A percentile compares a stretch with the other conserved stretches of the same genome.
phyloP scores from a whole-genome alignment of 2,329 filamentous ascomycete genomes.

The Thielaviopsis euricoi region DNA sequence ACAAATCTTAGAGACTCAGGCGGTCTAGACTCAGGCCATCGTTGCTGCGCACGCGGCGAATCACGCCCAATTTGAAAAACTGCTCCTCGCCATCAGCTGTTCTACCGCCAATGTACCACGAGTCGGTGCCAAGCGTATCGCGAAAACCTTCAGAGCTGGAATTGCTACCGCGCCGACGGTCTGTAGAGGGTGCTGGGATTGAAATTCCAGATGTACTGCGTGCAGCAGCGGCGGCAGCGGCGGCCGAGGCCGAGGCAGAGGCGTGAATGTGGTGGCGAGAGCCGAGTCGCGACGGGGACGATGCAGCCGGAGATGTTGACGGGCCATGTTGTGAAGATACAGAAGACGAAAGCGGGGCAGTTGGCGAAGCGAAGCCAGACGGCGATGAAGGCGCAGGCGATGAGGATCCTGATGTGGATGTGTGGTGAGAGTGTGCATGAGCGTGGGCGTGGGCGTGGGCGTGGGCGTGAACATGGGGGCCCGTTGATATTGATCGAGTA shows the following conservation, averaged over 20 bases:
- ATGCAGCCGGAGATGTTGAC: conserved; percentile 7
- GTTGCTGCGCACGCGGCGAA: conserved; percentile 54
- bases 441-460: conserved; percentile 6
- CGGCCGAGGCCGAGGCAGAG: conserved; percentile 16
- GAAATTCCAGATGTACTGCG: conserved; percentile 20
- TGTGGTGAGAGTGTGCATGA: neutral
- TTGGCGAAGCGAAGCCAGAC: conserved; percentile 10
- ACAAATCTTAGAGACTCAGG: conserved; percentile 43
- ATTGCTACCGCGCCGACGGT: conserved; percentile 50
- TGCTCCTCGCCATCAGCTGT: conserved; percentile 63
- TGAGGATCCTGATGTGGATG: conserved; percentile 16
- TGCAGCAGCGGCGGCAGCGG: conserved; percentile 17
- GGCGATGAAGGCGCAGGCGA: conserved; percentile 17
- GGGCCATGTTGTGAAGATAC: conserved; percentile 15
- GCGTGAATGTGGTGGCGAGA: neutral
- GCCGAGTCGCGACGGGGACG: conserved; percentile 1
- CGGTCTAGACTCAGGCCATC: conserved; percentile 61
- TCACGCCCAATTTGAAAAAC: conserved; percentile 67
- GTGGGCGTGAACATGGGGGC: conserved; percentile 13
- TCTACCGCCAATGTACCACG: conserved; percentile 67
- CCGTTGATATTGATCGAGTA: conserved; percentile 15
- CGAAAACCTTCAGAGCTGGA: conserved; percentile 62
- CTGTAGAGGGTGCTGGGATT: conserved; percentile 18
- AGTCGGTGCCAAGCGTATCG: conserved; percentile 54
- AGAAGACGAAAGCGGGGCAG: conserved; percentile 11